Conservation (phyloP, 2,329 filamentous ascomycete genomes). For the Fusarium goolgardi region DNA sequence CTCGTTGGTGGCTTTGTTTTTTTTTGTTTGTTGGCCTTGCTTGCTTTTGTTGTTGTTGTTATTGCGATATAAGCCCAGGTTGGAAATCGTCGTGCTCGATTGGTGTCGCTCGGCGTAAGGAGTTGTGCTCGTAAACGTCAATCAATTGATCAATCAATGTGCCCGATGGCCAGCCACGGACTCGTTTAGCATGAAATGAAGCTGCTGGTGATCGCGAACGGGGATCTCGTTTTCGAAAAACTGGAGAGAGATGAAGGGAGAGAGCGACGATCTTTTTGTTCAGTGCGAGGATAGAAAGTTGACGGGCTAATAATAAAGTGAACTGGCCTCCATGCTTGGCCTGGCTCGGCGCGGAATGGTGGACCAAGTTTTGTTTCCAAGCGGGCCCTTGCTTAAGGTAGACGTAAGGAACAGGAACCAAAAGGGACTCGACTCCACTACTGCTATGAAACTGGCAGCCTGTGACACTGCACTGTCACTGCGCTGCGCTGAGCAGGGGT, state of each 20-base stretch:
- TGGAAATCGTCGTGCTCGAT: constrained; percentile 23
- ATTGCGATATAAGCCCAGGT: constrained; percentile 17
- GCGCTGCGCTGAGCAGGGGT: constrained; percentile 11
- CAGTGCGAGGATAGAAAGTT: constrained; percentile 15
- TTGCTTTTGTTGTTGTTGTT: background rate
- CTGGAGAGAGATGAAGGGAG: constrained; percentile 30
- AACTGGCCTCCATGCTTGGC: constrained; percentile 13
- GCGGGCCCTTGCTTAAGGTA: constrained; percentile 14
- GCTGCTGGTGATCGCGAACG: constrained; percentile 8
- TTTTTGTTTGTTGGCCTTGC: constrained; percentile 21
- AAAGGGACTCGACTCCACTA: constrained; percentile 31
- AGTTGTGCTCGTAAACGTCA: constrained; percentile 21
- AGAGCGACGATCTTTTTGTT: constrained; percentile 37
- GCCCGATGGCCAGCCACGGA: constrained; percentile 44
- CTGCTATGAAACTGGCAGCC: constrained; percentile 17
- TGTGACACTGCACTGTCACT: constrained; percentile 18
- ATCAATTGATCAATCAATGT: constrained; percentile 15
- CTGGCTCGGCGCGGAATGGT: constrained; percentile 13
- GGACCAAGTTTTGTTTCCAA: constrained; percentile 46
- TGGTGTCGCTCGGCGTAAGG: constrained; percentile 9
- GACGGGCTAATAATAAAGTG: constrained; percentile 24
- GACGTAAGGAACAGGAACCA: constrained; percentile 21
- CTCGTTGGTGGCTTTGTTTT: constrained; percentile 11
- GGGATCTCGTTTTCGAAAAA: constrained; percentile 29
- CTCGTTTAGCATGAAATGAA: constrained; percentile 35